Conservation (phyloP, 345 rosid genomes). For the Gynandropsis gynandra region DNA sequence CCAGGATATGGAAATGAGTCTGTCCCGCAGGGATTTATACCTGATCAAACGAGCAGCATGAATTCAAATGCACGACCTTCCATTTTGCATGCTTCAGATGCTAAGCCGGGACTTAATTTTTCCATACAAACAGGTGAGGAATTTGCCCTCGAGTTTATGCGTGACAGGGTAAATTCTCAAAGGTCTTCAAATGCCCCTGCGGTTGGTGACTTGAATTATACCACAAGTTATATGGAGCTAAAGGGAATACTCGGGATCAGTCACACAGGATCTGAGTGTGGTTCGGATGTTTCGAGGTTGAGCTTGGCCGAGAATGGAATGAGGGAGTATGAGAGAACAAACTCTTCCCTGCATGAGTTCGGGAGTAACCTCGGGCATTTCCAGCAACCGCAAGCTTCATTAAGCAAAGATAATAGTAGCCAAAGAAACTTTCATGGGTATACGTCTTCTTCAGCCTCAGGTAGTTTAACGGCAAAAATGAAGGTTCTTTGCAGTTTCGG, state of each 20-base stretch:
- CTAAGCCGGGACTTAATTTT: constrained; percentile 59
- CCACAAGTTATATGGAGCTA: constrained; percentile 56
- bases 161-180: constrained; percentile 56
- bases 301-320: constrained; percentile 35
- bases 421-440: constrained; percentile 28
- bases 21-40: constrained; percentile 36
- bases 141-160: constrained; percentile 84
- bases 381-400: constrained; percentile 37
- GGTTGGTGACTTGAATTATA: constrained; percentile 38
- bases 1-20: constrained; percentile 46
- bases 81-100: constrained; percentile 40
- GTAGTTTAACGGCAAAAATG: constrained; percentile 39
- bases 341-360: constrained; percentile 34
- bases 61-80: constrained; percentile 34
- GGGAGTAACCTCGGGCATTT: constrained; percentile 42
- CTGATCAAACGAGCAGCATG: constrained; percentile 36
- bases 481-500: constrained; percentile 88
- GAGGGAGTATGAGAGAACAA: constrained; percentile 43
- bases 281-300: constrained; percentile 50
- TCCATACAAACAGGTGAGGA: constrained; percentile 94
- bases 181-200: constrained; percentile 35
- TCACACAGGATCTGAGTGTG: constrained; percentile 56
- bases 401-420: constrained; percentile 33
- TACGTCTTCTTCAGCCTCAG: constrained; percentile 39
- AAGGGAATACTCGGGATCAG: constrained; percentile 54